Conservation (phyloP, 257 asterid genomes). For the Solanum rostratum region DNA sequence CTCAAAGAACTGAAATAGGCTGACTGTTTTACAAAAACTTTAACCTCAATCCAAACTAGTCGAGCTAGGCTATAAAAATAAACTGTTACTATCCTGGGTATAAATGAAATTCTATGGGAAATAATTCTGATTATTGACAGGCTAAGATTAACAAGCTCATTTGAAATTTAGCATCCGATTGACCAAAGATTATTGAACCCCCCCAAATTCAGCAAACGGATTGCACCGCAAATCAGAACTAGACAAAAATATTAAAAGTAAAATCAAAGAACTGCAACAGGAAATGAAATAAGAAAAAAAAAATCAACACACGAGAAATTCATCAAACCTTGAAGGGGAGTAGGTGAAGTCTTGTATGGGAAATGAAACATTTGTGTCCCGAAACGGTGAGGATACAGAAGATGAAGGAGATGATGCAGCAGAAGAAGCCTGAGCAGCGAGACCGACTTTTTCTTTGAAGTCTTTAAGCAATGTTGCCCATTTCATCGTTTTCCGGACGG, state of each 20-base stretch:
- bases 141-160: background rate
- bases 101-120: background rate
- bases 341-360: constrained; percentile 45
- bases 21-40: background rate
- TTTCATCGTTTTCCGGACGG: constrained; percentile 82
- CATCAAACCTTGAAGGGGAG: constrained; percentile 56
- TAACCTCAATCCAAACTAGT: background rate
- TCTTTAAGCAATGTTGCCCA: constrained; percentile 97
- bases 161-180: background rate
- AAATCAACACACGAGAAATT: background rate
- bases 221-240: background rate
- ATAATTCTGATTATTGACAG: background rate
- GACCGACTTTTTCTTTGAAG: constrained; percentile 91
- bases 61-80: background rate
- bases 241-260: background rate
- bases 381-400: constrained; percentile 40
- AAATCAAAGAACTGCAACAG: background rate
- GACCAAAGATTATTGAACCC: background rate
- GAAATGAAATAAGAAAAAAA: background rate
- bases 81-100: background rate
- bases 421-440: constrained; percentile 53
- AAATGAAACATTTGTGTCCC: constrained; percentile 36
- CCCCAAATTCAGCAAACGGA: background rate
- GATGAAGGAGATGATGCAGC: constrained; percentile 42
- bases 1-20: background rate